Evolutionary conservation across 257 asterid species (phyloP), one percentile per base, ranked within the genome.

Genomic region (Gynochthodes officinalis): DNA sequence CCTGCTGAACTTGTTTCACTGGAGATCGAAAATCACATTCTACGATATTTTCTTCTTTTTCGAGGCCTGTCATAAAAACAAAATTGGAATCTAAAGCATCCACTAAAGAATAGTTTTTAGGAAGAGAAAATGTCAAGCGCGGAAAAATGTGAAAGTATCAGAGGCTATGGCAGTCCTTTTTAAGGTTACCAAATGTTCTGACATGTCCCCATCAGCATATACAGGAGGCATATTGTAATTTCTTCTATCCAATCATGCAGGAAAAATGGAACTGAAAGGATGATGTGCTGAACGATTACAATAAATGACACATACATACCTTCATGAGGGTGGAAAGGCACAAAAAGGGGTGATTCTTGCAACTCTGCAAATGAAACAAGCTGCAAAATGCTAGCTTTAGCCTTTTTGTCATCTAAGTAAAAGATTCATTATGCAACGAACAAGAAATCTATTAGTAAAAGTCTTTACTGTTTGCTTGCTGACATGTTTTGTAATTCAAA

Each of bases 281-380:
- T n/a, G 11, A 35, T 30, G 32, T 61, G 67, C 67, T 4, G 35
- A 10, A 57, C 12, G 30, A 27, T 32, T 18, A n/a, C 53, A 53
- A 16, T 2, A 70, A 35, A 49, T 49, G 32, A 28, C 25, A 68
- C 37, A 21, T 1, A 42, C 2, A 61, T 18, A 61, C 97, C 97
- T 82, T 87, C 79, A 75, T 80, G 79, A 50, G 89, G 86, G 80
- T 89, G 96, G 71, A 79, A 49, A 53, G 98, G 98, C 76, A 83
- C 94, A 78, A 80, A 90, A 10, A 90, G 90, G 19, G 98, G 98
- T 14, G 85, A 42, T 69, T 93, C 98, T 80, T 85, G 83, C 68
- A 93, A 68, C 71, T 93, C 93, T 2, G 89, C 93, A 81, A 70
- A 85, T 63, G 97, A 85, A 68, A 93, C 93, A 23, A 89, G 93